Evolutionary conservation across 257 asterid species (phyloP).

Genomic region (Craterostigma plantagineum): DNA sequence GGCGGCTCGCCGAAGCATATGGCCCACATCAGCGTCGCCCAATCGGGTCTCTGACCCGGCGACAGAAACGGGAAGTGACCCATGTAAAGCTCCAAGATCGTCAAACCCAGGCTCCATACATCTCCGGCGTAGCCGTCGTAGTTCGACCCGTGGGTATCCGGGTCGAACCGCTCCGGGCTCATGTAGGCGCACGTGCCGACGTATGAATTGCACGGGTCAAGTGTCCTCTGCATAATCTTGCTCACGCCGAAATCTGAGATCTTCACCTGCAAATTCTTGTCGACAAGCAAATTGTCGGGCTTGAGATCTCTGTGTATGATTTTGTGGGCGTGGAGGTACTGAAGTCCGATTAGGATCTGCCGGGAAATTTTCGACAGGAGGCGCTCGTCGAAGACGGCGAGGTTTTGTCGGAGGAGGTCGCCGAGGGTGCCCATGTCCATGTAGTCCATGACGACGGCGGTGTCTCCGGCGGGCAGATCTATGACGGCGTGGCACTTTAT

Average conservation of each 20-base stretch:
- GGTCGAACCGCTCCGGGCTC: conserved; percentile 98
- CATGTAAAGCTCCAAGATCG: conserved; percentile 45
- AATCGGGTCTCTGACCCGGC: conserved; percentile 77
- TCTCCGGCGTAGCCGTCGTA: conserved; percentile 80
- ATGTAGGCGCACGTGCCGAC: conserved; percentile 94
- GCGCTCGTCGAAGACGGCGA: conserved; percentile 24
- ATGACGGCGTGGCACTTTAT: conserved; percentile 60
- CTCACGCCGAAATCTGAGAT: conserved; percentile 90
- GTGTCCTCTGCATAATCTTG: conserved; percentile 51
- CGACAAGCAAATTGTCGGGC: conserved; percentile 54
- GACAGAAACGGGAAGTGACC: conserved; percentile 72
- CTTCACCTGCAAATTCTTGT: conserved; percentile 40
- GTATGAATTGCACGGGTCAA: conserved; percentile 75
- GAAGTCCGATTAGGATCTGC: conserved; percentile 51
- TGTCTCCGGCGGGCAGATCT: conserved; percentile 63
- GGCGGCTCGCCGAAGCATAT: conserved; percentile 92
- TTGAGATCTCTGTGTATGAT: conserved; percentile 73
- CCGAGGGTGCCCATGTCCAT: conserved; percentile 82
- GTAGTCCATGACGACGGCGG: conserved; percentile 65
- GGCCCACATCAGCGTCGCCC: conserved; percentile 96
- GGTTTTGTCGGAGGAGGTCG: conserved; percentile 17
- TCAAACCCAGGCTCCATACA: conserved; percentile 80
- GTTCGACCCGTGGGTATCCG: conserved; percentile 55
- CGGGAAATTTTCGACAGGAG: conserved; percentile 35
- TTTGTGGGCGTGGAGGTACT: conserved; percentile 51